Base-by-base conservation (phyloP, 2,329 filamentous ascomycete species). In the Berkeleyomyces basicola region DNA sequence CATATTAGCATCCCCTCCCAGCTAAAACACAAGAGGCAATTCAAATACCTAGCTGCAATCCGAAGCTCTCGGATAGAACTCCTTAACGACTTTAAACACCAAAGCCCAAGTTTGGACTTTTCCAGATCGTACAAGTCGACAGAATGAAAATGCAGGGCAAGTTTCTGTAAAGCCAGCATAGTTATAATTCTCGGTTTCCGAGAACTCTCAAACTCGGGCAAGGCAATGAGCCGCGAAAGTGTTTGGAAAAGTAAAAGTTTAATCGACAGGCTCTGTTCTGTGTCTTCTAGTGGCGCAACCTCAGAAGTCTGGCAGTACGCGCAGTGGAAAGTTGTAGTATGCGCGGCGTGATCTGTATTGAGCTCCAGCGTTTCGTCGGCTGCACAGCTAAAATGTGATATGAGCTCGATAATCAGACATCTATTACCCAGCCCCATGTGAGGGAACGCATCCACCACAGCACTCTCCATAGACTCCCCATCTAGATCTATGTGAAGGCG, bases 61-160 rank as follows among this genome's bases (percentile, higher is more conserved):
- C 92, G 84, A 37, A 97, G 76, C 71, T 97, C 93, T 69, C 92
- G 82, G 23, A 90, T 73, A 1, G 91, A 95, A 72, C 91, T 95
- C 66, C 86, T 85, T 46, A 97, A 76, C 0, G 87, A 89, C 67
- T 86, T 82, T 3, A 96, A 75, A 69, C 90, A 91, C 82, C 88
- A 92, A 68, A 91, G 85, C 0, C 88, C 90, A 47, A 89, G 74
- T 0, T 75, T 71, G 7, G 88, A 90, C 1, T 74, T 76, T 64
- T 85, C 81, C 2, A 96, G 74, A 66, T 88, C 82, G 39, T 92
- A 74, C 61, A 87, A 76, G 3, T 78, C 76, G 0, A 75, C 66
- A 61, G 82, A 78, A 14, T 77, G 74, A 3, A 83, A 83, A 71
- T 95, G 90, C 58, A 80, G 77, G 36, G 88, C 77, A 47, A 93